Conservation (phyloP, 164 flowering plant species). For the Malania oleifera region DNA sequence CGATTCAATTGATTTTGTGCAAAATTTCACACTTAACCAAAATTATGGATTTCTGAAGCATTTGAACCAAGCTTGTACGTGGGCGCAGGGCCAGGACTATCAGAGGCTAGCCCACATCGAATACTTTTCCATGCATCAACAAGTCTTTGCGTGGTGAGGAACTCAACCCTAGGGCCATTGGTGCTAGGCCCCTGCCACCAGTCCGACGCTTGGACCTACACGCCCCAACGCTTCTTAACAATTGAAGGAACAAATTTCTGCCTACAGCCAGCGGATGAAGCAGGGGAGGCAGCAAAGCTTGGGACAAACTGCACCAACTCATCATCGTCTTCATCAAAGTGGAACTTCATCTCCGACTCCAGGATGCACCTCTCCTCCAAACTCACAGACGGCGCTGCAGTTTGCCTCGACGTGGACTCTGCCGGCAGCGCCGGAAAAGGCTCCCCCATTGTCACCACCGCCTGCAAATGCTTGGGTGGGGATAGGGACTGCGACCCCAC, state of each 20-base stretch:
- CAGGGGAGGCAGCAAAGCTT: constrained; percentile 41
- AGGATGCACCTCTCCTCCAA: constrained; percentile 59
- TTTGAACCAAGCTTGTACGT: not conserved
- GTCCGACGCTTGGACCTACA: constrained; percentile 54
- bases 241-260: constrained; percentile 50
- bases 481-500: constrained; percentile 64
- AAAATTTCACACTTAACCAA: too few species aligned
- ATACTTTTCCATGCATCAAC: constrained; percentile 64
- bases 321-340: constrained; percentile 42
- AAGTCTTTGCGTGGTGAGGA: constrained; percentile 50
- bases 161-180: constrained; percentile 31
- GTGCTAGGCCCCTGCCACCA: constrained; percentile 56
- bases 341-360: constrained; percentile 61
- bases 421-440: too few species aligned
- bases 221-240: constrained; percentile 28
- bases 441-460: constrained; percentile 33
- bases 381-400: constrained; percentile 19
- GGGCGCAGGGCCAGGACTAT: constrained; percentile 69
- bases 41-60: too few species aligned
- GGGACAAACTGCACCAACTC: constrained; percentile 31
- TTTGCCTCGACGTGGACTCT: constrained; percentile 68
- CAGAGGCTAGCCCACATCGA: constrained; percentile 28
- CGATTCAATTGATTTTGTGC: too few species aligned
- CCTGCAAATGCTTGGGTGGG: constrained; percentile 52
- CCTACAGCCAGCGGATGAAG: constrained; percentile 43